A percentile compares a stretch with the other conserved stretches of the same genome.
phyloP scores from a whole-genome alignment of 1,284 basidiomycete species.

The Austropuccinia psidii region DNA sequence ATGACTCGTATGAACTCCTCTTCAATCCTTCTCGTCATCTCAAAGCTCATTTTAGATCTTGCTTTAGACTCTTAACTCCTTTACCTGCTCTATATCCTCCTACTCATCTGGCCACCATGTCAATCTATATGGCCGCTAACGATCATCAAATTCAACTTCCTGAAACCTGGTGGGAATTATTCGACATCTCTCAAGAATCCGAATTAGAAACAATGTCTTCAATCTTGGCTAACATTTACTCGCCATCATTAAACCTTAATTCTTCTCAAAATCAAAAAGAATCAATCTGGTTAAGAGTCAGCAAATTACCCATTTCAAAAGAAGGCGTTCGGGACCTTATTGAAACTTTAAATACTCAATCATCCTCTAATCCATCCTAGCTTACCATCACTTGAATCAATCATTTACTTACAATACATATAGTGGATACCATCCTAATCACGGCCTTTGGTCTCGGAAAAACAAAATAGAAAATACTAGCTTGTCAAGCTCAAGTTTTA shows the following conservation, averaged over 20 bases:
- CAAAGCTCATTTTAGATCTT: not conserved
- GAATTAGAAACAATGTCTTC: slow-evolving; percentile 40
- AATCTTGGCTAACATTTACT: slow-evolving; percentile 40
- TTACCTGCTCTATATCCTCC: slow-evolving; percentile 44
- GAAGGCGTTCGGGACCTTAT: not conserved
- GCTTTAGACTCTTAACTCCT: slow-evolving; percentile 43
- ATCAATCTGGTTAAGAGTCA: slow-evolving; percentile 24
- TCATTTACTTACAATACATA: no score
- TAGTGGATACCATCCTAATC: no score
- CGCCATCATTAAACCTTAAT: slow-evolving; percentile 38
- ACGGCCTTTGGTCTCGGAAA: no score
- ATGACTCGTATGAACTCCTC: slow-evolving; percentile 47
- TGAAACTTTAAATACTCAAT: no score
- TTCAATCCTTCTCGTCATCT: not conserved
- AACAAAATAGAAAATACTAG: no score
- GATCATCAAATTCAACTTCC: slow-evolving; percentile 21
- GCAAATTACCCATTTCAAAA: slow-evolving; percentile 3
- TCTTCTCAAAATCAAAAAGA: no score
- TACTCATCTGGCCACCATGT: slow-evolving; percentile 41
- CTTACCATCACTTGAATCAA: no score
- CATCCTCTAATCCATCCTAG: no score
- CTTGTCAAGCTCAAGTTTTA: no score
- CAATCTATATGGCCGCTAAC: slow-evolving; percentile 43
- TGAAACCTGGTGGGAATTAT: slow-evolving; percentile 49
- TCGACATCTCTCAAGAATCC: slow-evolving; percentile 45